Conservation (phyloP, 352 stramenopile genomes). For the Phytopythium aichiense region DNA sequence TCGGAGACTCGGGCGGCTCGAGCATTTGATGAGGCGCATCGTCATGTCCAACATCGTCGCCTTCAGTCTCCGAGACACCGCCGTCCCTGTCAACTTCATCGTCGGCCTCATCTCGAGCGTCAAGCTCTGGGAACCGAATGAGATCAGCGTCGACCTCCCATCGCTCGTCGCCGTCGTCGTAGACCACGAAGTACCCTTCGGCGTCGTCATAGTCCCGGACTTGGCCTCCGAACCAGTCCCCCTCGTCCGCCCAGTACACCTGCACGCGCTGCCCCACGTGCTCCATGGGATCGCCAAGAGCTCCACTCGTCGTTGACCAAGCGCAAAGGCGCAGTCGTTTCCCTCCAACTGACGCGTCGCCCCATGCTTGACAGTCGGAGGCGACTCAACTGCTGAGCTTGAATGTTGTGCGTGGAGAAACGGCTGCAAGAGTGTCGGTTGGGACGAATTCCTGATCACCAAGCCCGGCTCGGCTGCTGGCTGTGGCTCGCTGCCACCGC, state of each 20-base stretch:
- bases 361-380: background rate
- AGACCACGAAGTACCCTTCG: constrained; percentile 63
- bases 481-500: too few relatives aligned
- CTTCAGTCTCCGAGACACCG: constrained; percentile 1
- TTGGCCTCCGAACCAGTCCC: constrained; percentile 62
- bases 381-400: background rate
- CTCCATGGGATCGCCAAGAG: constrained; percentile 3
- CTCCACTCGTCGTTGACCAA: background rate
- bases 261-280: constrained; percentile 56
- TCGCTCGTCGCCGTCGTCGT: constrained; percentile 79
- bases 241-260: constrained; percentile 72
- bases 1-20: constrained; percentile 42
- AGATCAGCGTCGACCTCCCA: constrained; percentile 45
- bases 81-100: background rate
- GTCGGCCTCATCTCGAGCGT: constrained; percentile 1
- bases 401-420: background rate
- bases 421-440: background rate
- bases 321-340: background rate
- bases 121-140: constrained; percentile 31
- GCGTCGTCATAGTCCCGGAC: constrained; percentile 34
- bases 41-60: background rate
- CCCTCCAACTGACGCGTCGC: background rate
- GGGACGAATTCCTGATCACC: background rate
- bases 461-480: background rate
- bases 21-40: constrained; percentile 23